These are phyloP conservation scores for Naganishia kalamii DNA, from an alignment of 768 basidiomycete genomes.

Conservation along the genomic window DNA sequence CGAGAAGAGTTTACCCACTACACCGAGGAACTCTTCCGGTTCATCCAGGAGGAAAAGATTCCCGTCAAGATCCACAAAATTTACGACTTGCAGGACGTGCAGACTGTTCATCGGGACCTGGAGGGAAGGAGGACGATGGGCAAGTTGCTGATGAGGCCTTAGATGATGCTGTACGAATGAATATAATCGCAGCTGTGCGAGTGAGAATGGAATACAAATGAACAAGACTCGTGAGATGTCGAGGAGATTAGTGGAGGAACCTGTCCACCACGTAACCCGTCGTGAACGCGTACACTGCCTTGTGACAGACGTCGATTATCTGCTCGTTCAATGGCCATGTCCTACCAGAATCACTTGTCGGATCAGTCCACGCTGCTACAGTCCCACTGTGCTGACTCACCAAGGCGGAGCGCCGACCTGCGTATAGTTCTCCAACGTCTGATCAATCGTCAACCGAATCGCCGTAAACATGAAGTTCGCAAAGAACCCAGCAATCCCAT, in stretches of 20 bases:
- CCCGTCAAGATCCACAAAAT: conserved; percentile 56
- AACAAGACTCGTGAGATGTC: too few species aligned
- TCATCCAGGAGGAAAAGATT: conserved; percentile 59
- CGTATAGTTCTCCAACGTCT: conserved; percentile 27
- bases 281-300: conserved; percentile 26
- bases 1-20: conserved; percentile 68
- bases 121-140: conserved; percentile 71
- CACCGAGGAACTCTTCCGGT: conserved; percentile 58
- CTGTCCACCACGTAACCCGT: conserved; percentile 23
- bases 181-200: too few species aligned
- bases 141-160: conserved; percentile 74
- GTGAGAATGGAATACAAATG: too few species aligned
- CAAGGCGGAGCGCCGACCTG: conserved; percentile 26
- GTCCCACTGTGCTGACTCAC: conserved; percentile 1
- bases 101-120: conserved; percentile 71
- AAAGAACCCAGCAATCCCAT: conserved; percentile 22
- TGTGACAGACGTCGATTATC: conserved; percentile 26
- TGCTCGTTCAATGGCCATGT: conserved; percentile 27
- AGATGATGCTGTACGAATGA: not conserved
- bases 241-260: conserved; percentile 11
- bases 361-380: not conserved
- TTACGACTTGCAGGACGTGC: conserved; percentile 77
- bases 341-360: not conserved
- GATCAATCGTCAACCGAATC: conserved; percentile 23
- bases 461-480: conserved; percentile 24